Percentiles rank a stretch among this genome's conserved stretches.
Evolutionary conservation across 2,329 filamentous ascomycete genomes (phyloP).

Genomic region (Ophiostoma ulmi): DNA sequence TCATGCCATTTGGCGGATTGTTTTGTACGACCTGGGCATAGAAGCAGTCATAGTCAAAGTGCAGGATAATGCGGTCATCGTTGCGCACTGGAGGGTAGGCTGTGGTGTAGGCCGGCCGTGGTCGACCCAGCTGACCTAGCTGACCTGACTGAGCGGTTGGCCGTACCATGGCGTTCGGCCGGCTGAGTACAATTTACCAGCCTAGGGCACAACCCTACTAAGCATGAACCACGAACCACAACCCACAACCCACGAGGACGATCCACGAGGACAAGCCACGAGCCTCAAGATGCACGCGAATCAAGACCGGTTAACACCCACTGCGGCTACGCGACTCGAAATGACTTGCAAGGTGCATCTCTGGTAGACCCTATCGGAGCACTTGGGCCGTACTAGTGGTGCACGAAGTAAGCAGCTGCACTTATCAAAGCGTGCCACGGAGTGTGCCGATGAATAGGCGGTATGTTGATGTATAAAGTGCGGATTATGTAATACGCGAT

Average conservation of each 20-base stretch:
- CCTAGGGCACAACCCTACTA: not conserved
- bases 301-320: not conserved
- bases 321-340: not conserved
- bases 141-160: not conserved
- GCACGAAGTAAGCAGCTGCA: not conserved
- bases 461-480: not conserved
- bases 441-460: not conserved
- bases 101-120: not conserved
- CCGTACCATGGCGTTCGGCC: not conserved
- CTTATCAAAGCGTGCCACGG: not conserved
- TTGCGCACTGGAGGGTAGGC: constrained; percentile 35
- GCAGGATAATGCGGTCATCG: constrained; percentile 66
- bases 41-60: constrained; percentile 90
- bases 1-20: constrained; percentile 45
- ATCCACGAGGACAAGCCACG: not conserved
- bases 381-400: not conserved
- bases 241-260: not conserved
- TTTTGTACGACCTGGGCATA: constrained; percentile 89
- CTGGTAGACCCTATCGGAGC: not conserved
- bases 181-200: not conserved
- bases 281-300: not conserved
- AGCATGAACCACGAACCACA: not conserved
- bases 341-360: not conserved
- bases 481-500: not conserved
- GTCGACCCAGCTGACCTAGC: not conserved